Conservation (phyloP, 139 green algal genomes). For the Helicosporidium sp. region DNA sequence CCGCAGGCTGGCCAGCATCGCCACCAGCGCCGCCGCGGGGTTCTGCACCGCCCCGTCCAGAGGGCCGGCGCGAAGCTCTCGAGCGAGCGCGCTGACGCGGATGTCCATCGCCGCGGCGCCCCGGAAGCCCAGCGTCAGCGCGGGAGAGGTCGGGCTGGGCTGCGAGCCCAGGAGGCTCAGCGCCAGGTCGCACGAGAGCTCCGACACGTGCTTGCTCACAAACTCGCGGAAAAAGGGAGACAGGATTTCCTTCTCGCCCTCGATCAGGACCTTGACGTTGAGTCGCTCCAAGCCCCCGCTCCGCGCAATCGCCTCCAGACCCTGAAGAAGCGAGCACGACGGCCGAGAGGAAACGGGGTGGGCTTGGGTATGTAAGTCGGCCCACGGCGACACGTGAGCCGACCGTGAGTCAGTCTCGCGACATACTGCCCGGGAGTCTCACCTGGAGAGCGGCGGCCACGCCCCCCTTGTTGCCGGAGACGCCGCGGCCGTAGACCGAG, state of each 20-base stretch:
- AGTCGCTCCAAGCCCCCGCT: constrained; percentile 14
- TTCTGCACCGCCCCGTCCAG: constrained; percentile 43
- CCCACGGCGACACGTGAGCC: no score
- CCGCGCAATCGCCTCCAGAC: constrained; percentile 21
- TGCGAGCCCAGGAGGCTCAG: constrained; percentile 45
- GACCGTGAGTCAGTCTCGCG: no score
- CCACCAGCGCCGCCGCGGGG: constrained; percentile 26
- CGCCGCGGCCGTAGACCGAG: constrained; percentile 32
- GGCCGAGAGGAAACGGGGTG: no score
- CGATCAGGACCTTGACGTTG: constrained; percentile 46
- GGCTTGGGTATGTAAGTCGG: no score
- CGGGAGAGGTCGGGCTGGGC: background rate
- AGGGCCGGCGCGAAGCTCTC: constrained; percentile 43
- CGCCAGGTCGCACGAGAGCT: constrained; percentile 26
- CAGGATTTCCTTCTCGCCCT: constrained; percentile 39
- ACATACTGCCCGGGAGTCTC: background rate
- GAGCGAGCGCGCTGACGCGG: constrained; percentile 21
- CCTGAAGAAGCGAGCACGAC: no score
- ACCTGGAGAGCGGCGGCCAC: constrained; percentile 32
- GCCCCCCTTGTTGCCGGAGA: constrained; percentile 39
- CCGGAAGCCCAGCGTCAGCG: constrained; percentile 6
- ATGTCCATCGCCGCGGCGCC: constrained; percentile 30
- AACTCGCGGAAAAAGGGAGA: constrained; percentile 15
- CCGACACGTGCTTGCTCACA: constrained; percentile 16
- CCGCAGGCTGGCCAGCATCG: constrained; percentile 30